Evolutionary conservation across 2,329 filamentous ascomycete species (phyloP).

Genomic region (Chaetomium sp.): DNA sequence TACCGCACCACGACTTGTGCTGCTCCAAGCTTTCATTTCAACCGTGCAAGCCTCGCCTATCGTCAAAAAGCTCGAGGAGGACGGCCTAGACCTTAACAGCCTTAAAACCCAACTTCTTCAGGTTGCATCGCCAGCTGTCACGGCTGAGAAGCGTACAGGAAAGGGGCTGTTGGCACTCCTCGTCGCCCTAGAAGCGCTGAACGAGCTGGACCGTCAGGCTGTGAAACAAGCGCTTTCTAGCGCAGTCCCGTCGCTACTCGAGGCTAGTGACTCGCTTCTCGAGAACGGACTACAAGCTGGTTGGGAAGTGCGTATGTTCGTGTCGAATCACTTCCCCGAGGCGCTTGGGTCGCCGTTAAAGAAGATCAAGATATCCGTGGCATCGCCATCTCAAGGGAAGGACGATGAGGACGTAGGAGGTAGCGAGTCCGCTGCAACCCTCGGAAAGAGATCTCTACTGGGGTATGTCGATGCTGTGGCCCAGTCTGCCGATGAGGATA

Average conservation of each 20-base stretch:
- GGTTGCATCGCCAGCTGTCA: constrained; percentile 12
- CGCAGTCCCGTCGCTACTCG: constrained; percentile 25
- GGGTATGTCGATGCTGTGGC: constrained; percentile 38
- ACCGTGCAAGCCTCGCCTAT: constrained; percentile 22
- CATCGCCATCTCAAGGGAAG: constrained; percentile 8
- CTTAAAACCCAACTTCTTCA: constrained; percentile 25
- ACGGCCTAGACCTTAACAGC: constrained; percentile 20
- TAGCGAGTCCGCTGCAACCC: constrained; percentile 32
- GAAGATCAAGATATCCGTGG: constrained; percentile 40
- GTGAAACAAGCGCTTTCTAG: constrained; percentile 23
- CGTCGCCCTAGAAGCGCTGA: constrained; percentile 33
- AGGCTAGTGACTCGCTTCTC: constrained; percentile 32
- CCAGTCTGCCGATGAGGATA: constrained; percentile 30
- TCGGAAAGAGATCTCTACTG: constrained; percentile 38
- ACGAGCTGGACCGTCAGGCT: constrained; percentile 28
- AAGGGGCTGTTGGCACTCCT: constrained; percentile 29
- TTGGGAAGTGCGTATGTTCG: constrained; percentile 51
- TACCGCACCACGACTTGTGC: constrained; percentile 22
- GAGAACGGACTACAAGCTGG: constrained; percentile 37
- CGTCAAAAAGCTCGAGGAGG: constrained; percentile 25
- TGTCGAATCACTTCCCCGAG: constrained; percentile 44
- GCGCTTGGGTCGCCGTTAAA: constrained; percentile 41
- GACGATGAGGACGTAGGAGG: constrained; percentile 3
- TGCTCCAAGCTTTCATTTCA: constrained; percentile 29
- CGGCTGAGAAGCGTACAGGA: constrained; percentile 23